A percentile compares a stretch with the other conserved stretches of the same genome.
Conservation (phyloP, 2,329 filamentous ascomycete genomes). For the Dactylellina parvicollis region DNA sequence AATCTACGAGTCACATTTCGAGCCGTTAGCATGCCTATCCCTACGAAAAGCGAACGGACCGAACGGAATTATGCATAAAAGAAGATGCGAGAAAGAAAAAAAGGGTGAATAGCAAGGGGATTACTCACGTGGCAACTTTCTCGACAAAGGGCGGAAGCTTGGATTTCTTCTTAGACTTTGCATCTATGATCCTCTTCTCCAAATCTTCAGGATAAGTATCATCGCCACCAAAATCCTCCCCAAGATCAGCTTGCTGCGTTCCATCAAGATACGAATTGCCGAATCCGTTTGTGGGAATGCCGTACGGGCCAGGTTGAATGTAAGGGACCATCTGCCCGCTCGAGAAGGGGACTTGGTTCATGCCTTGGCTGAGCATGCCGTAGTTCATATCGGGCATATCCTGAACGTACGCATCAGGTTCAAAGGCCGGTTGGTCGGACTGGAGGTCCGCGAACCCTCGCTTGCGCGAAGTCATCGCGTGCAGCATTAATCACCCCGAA, state of each 20-base stretch:
- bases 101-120: conserved; percentile 8
- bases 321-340: conserved; percentile 45
- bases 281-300: conserved; percentile 36
- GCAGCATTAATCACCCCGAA: conserved; percentile 43
- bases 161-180: conserved; percentile 80
- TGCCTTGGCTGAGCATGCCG: conserved; percentile 38
- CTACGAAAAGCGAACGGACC: conserved; percentile 15
- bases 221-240: conserved; percentile 75
- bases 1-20: conserved; percentile 70
- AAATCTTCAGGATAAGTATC: conserved; percentile 63
- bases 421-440: conserved; percentile 45
- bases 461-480: conserved; percentile 53
- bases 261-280: conserved; percentile 41
- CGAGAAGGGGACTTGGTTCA: conserved; percentile 46
- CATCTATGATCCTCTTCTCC: conserved; percentile 86
- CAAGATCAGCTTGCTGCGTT: conserved; percentile 13
- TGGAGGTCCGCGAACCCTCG: conserved; percentile 51
- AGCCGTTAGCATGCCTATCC: conserved; percentile 54
- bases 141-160: conserved; percentile 93
- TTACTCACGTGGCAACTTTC: conserved; percentile 66
- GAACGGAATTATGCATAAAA: conserved; percentile 47
- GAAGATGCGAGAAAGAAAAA: conserved; percentile 4
- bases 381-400: conserved; percentile 42
- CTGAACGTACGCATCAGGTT: conserved; percentile 42
- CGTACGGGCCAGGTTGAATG: conserved; percentile 38